phyloP scores from a whole-genome alignment of 768 basidiomycete genomes.

The Suillus americanus region DNA sequence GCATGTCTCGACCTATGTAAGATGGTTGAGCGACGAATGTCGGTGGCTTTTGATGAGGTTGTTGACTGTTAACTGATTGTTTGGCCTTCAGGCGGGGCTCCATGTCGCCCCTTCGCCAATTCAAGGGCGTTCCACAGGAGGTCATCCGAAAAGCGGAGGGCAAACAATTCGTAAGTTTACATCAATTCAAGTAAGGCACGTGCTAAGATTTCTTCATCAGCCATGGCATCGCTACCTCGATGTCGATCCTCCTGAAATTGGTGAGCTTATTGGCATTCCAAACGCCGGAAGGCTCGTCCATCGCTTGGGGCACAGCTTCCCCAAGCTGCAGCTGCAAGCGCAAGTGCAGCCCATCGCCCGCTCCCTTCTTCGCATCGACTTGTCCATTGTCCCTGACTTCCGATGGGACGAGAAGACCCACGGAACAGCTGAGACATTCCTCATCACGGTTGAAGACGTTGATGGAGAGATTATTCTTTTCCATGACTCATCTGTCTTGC shows the following conservation, averaged over 20 bases:
- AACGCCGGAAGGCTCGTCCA: conserved; percentile 93
- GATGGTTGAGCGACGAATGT: conserved; percentile 90
- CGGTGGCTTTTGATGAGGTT: conserved; percentile 21
- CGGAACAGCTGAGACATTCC: conserved; percentile 84
- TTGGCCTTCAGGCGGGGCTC: conserved; percentile 78
- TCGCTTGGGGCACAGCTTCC: conserved; percentile 93
- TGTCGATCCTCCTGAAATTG: conserved; percentile 86
- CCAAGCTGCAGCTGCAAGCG: conserved; percentile 92
- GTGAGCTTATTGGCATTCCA: conserved; percentile 91
- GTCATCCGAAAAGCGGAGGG: conserved; percentile 90
- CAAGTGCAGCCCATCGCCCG: conserved; percentile 97
- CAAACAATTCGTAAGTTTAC: conserved; percentile 84
- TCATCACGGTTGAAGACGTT: conserved; percentile 94
- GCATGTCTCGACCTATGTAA: conserved; percentile 93
- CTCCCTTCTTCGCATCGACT: conserved; percentile 85
- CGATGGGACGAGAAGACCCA: conserved; percentile 97
- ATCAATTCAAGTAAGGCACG: not conserved
- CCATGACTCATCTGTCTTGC: conserved; percentile 90
- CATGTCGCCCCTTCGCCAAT: conserved; percentile 96
- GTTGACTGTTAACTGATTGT: conserved; percentile 1
- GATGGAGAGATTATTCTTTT: conserved; percentile 96
- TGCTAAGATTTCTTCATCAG: conserved; percentile 33
- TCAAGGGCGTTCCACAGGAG: conserved; percentile 85
- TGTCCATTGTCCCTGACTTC: conserved; percentile 97
- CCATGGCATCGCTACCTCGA: conserved; percentile 99